A percentile compares a stretch with the other conserved stretches of the same genome.
These are phyloP conservation scores for Pseudogymnoascus sp. DNA, from an alignment of 2,329 filamentous ascomycete genomes.

Conservation along the genomic window DNA sequence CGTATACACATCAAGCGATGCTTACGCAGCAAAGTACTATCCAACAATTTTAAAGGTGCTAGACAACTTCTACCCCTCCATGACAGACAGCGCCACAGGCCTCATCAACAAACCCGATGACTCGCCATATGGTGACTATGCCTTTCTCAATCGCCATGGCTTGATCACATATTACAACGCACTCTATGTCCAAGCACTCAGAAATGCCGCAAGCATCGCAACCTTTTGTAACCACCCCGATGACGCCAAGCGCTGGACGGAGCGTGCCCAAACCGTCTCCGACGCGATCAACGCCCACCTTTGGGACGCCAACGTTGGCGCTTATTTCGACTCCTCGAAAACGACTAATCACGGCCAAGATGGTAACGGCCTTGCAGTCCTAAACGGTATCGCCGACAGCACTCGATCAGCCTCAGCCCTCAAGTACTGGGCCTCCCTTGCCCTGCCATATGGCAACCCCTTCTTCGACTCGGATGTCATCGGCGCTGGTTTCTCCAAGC, in stretches of 20 bases:
- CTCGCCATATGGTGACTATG: slow-evolving; percentile 44
- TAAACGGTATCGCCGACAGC: slow-evolving; percentile 31
- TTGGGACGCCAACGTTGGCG: slow-evolving; percentile 38
- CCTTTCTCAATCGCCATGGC: slow-evolving; percentile 42
- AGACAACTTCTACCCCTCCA: slow-evolving; percentile 40
- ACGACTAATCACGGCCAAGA: slow-evolving; percentile 40
- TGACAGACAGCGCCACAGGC: slow-evolving; percentile 34
- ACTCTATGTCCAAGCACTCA: slow-evolving; percentile 42
- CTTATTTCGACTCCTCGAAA: slow-evolving; percentile 39
- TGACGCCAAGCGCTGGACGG: slow-evolving; percentile 37
- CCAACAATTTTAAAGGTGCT: slow-evolving; percentile 34
- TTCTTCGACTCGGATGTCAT: slow-evolving; percentile 44
- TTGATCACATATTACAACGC: slow-evolving; percentile 48
- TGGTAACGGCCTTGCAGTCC: slow-evolving; percentile 43
- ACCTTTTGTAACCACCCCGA: slow-evolving; percentile 22
- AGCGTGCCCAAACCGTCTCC: slow-evolving; percentile 32
- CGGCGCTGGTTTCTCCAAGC: slow-evolving; percentile 33
- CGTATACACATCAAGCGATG: slow-evolving; percentile 42
- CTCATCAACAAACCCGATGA: slow-evolving; percentile 37
- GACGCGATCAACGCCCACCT: slow-evolving; percentile 30
- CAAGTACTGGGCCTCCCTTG: slow-evolving; percentile 34
- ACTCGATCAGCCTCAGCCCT: slow-evolving; percentile 32
- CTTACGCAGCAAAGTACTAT: slow-evolving; percentile 39
- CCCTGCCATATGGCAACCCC: slow-evolving; percentile 41
- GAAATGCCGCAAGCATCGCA: slow-evolving; percentile 39